phyloP scores from a whole-genome alignment of 2,329 filamentous ascomycete species.

The Penicillium sp. region DNA sequence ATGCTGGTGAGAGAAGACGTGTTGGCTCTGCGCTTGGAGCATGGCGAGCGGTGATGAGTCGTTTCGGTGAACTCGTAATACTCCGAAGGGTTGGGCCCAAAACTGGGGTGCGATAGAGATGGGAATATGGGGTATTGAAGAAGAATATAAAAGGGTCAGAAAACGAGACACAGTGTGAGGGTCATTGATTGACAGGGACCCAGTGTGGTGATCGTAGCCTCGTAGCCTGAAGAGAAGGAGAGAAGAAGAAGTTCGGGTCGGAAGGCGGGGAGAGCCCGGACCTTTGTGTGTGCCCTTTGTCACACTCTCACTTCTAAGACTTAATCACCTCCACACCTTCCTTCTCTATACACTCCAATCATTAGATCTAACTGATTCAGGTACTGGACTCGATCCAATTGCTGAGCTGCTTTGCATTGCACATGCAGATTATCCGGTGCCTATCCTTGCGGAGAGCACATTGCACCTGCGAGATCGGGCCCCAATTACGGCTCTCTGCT shows the following conservation, averaged over 20 bases:
- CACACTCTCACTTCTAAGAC: conserved; percentile 4
- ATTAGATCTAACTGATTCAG: background rate
- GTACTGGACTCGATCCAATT: background rate
- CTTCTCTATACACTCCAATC: background rate
- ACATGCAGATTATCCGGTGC: conserved; percentile 5
- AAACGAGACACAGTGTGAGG: conserved; percentile 19
- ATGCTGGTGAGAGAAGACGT: conserved; percentile 58
- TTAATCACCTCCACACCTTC: background rate
- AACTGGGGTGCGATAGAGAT: background rate
- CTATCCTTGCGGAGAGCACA: conserved; percentile 16
- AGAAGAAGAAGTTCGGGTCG: conserved; percentile 28
- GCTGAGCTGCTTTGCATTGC: background rate
- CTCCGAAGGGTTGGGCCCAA: conserved; percentile 23
- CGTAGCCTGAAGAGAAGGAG: conserved; percentile 23
- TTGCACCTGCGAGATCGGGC: conserved; percentile 18
- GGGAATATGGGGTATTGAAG: conserved; percentile 3
- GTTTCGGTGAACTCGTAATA: conserved; percentile 21
- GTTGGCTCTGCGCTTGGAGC: conserved; percentile 51
- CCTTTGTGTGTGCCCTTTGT: conserved; percentile 14
- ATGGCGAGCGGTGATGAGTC: conserved; percentile 33
- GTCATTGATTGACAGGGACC: conserved; percentile 32
- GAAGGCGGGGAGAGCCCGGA: conserved; percentile 32
- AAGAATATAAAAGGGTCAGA: conserved; percentile 21
- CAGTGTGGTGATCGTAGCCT: conserved; percentile 20
- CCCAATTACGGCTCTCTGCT: conserved; percentile 10